Percentiles rank a stretch among this genome's conserved stretches.
These are phyloP conservation scores for Cryphonectria japonica DNA, from an alignment of 2,329 filamentous ascomycete genomes.

Conservation along the genomic window DNA sequence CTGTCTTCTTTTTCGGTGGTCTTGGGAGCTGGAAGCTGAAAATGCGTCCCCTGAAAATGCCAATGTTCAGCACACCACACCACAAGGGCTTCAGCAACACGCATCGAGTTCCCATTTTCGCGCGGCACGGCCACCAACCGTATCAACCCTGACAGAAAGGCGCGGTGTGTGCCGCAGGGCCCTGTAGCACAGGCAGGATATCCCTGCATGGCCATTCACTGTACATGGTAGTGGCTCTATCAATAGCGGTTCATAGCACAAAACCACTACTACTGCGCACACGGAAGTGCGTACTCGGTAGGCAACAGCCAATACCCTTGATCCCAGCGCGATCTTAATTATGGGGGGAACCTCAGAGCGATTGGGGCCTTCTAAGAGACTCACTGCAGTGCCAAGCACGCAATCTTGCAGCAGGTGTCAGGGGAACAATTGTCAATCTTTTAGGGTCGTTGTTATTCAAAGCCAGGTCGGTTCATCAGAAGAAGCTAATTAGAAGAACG, in stretches of 20 bases:
- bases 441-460: neutral
- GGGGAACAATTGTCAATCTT: neutral
- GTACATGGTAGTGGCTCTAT: neutral
- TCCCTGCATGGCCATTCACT: neutral
- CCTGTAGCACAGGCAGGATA: neutral
- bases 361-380: neutral
- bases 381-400: neutral
- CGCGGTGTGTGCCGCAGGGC: slow-evolving; percentile 1
- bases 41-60: neutral
- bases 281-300: too few relatives aligned
- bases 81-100: neutral
- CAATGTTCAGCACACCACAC: neutral
- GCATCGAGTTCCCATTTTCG: neutral
- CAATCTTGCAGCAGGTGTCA: neutral
- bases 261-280: too few relatives aligned
- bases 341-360: neutral
- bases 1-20: neutral
- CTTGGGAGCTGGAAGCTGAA: neutral
- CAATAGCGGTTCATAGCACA: neutral
- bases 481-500: neutral
- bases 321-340: neutral
- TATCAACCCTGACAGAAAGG: neutral
- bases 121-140: neutral
- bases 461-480: neutral
- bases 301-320: neutral